Evolutionary conservation across 106 monocot species (phyloP).

Genomic region (Allium cepa): DNA sequence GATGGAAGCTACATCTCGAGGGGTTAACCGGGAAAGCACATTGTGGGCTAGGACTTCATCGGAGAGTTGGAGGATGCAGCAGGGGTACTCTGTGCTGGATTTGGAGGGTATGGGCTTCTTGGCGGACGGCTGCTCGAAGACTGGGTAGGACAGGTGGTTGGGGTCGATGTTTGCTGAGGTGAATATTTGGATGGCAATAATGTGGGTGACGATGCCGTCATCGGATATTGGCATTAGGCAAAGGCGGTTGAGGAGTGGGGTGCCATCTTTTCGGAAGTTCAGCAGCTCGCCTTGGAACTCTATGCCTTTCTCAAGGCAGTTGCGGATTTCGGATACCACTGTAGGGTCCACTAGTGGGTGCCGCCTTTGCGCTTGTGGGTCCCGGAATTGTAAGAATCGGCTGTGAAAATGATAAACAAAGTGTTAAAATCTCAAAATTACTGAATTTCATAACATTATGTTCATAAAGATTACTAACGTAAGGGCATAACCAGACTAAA

Average conservation of each 20-base stretch:
- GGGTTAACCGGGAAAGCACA: slow-evolving; percentile 70
- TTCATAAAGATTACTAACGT: too few relatives aligned
- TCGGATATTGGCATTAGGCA: slow-evolving; percentile 71
- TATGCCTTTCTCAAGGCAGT: slow-evolving; percentile 56
- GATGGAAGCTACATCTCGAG: slow-evolving; percentile 81
- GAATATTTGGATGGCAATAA: slow-evolving; percentile 82
- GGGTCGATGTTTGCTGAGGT: slow-evolving; percentile 61
- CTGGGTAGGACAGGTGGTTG: slow-evolving; percentile 64
- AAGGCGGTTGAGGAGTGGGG: slow-evolving; percentile 66
- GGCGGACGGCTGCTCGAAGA: slow-evolving; percentile 51
- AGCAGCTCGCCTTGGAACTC: slow-evolving; percentile 91
- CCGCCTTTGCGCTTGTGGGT: slow-evolving; percentile 66
- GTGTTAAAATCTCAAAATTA: neutral
- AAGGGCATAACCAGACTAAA: too few relatives aligned
- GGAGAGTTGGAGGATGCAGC: slow-evolving; percentile 70
- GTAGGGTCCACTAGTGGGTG: slow-evolving; percentile 94
- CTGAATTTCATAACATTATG: neutral
- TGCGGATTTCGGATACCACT: slow-evolving; percentile 67
- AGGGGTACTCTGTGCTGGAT: slow-evolving; percentile 7
- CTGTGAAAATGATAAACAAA: slow-evolving; percentile 28
- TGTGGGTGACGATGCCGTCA: slow-evolving; percentile 66
- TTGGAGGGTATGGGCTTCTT: slow-evolving; percentile 26
- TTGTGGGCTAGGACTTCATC: slow-evolving; percentile 92
- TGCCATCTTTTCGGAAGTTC: slow-evolving; percentile 89
- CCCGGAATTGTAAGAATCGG: slow-evolving; percentile 90